Evolutionary conservation across 139 green algal genomes (phyloP), one percentile per base, ranked within the genome.

Genomic region (Tetratostichococcus sp.): DNA sequence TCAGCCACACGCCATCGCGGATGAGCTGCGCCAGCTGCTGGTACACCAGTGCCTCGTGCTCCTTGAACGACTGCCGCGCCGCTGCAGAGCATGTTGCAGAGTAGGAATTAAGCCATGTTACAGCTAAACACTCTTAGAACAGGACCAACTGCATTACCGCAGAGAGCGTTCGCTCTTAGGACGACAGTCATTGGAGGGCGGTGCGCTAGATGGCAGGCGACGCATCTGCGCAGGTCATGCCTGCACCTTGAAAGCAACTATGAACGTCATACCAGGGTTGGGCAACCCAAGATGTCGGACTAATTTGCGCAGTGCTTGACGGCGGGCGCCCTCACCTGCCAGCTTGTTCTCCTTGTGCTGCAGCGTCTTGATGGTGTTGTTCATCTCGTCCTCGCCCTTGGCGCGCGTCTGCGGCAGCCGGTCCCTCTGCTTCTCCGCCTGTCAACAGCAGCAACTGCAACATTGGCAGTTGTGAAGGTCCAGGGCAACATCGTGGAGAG

Each of bases 271-370:
- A n/a, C n/a, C n/a, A n/a, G n/a, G n/a, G n/a, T n/a, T n/a, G n/a
- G n/a, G n/a, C n/a, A n/a, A n/a, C n/a, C n/a, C n/a, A n/a, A n/a
- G n/a, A n/a, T n/a, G n/a, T n/a, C n/a, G n/a, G n/a, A n/a, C 39
- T 50, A 6, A 50, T 6, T 6, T 50, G 39, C 11, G 6, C 8
- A 50, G 8, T 11, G 8, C 11, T 50, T 6, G 39, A 50, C 39
- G 8, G 39, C 11, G 39, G 8, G 11, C 8, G 6, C 11, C 8
- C 83, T 82, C 69, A 92, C 88, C 77, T 34, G 80, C 75, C 35
- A 93, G 84, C 85, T 95, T 95, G 65, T 88, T 86, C 59, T 92
- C 85, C 81, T 95, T 95, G 83, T 92, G 88, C 72, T 89, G 85
- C 74, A 89, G 77, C 42, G 82, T 79, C 70, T 86, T 85, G 68